These are phyloP conservation scores for Diaporthe sp. DNA, from an alignment of 2,329 filamentous ascomycete species.

Conservation along the genomic window DNA sequence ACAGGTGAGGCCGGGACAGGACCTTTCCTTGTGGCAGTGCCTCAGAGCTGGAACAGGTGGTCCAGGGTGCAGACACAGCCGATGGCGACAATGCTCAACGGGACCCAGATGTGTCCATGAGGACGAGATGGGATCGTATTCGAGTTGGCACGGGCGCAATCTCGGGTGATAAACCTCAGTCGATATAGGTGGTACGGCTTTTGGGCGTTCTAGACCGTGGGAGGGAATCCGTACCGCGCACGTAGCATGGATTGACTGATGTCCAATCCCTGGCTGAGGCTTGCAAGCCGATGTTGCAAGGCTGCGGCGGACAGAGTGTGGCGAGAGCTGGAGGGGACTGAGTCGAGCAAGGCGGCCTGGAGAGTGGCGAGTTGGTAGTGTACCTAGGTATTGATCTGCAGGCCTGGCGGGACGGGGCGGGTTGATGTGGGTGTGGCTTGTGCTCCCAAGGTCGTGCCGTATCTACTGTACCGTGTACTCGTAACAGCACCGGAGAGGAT, in stretches of 20 bases:
- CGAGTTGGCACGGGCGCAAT: conserved; percentile 25
- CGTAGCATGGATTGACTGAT: conserved; percentile 30
- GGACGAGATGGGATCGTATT: conserved; percentile 1
- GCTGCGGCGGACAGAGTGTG: conserved; percentile 28
- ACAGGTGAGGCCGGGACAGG: not conserved
- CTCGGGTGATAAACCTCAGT: conserved; percentile 25
- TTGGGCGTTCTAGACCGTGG: conserved; percentile 32
- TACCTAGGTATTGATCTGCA: conserved; percentile 9
- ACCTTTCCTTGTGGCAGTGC: conserved; percentile 1
- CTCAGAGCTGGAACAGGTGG: not conserved
- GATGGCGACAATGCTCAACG: conserved; percentile 25
- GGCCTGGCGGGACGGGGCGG: conserved; percentile 11
- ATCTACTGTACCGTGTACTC: too few relatives aligned
- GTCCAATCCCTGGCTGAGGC: conserved; percentile 33
- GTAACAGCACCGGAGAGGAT: not conserved
- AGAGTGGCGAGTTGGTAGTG: conserved; percentile 11
- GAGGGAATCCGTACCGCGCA: conserved; percentile 12
- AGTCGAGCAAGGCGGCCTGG: not conserved
- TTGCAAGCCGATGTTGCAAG: conserved; percentile 21
- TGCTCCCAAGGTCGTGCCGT: not conserved
- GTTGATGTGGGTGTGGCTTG: conserved; percentile 3
- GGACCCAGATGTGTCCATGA: conserved; percentile 25
- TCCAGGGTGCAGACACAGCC: conserved; percentile 17
- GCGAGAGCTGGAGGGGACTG: conserved; percentile 28
- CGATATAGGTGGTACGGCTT: conserved; percentile 21